Evolutionary conservation across 306 rosid genomes (phyloP), one percentile per base, ranked within the genome.

Genomic region (Cicer arietinum): DNA sequence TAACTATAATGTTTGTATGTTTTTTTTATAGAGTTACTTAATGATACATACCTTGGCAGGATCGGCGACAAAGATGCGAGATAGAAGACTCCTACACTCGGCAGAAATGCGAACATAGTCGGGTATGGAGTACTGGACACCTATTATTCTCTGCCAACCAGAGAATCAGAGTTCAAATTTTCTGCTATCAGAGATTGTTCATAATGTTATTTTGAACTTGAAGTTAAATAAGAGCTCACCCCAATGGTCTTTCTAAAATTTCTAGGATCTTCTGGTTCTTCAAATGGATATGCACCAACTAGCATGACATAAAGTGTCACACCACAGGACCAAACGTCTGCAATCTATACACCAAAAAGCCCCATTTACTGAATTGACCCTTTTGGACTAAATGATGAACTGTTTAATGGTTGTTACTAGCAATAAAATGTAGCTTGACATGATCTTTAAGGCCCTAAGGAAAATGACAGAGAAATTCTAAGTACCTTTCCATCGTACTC

Each of bases 321-420:
- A 45, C 99, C 99, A 80, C 97, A 92, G 37, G 99, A 95, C 99
- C 99, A 95, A 77, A 95, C 99, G 84, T 95, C 99, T 70, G 98
- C 91, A 83, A 89, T 90, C 99, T 95, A 60, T 3, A 80, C 79
- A 78, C 37, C 37, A 67, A 66, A 77, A 40, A 47, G 80, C 77
- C 79, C 61, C 69, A 78, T 22, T 40, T 53, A 67, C 67, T 25
- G 66, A 78, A 35, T 64, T 17, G 22, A 71, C 47, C 60, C 46
- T 43, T 77, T 69, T 8, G 65, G 46, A 73, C 18, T 18, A 76
- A 54, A 13, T 39, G 20, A 30, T 60, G 30, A 50, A 68, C 42
- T 42, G 7, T 16, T 48, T 59, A 60, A 41, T 53, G 48, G 69
- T 54, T 70, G 61, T 54, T 42, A 52, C 60, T 43, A 59, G 44